phyloP scores from a whole-genome alignment of 306 rosid genomes.

The Luffa acutangula region DNA sequence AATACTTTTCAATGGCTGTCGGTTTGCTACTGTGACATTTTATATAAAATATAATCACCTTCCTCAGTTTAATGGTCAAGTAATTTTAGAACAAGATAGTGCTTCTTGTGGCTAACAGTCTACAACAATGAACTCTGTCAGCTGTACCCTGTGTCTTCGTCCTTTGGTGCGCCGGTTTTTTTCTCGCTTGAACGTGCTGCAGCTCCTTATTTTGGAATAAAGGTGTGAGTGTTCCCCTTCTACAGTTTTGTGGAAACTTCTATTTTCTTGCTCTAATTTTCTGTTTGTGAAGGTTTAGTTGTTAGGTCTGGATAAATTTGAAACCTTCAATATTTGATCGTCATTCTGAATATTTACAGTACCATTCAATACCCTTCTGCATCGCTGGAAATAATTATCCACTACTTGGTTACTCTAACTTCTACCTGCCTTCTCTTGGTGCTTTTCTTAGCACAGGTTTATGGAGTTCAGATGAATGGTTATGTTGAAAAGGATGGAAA shows the following conservation, averaged over 20 bases:
- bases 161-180: slow-evolving; percentile 41
- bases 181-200: slow-evolving; percentile 95
- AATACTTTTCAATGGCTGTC: neutral
- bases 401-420: neutral
- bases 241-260: neutral
- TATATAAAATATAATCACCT: neutral
- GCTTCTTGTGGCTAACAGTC: slow-evolving; percentile 1
- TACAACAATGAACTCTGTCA: slow-evolving; percentile 17
- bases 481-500: slow-evolving; percentile 62
- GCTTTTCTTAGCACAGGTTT: slow-evolving; percentile 49
- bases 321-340: neutral
- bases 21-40: neutral
- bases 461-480: slow-evolving; percentile 78
- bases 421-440: slow-evolving; percentile 4
- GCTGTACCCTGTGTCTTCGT: slow-evolving; percentile 74
- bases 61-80: neutral
- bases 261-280: neutral
- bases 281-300: neutral
- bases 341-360: neutral
- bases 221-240: slow-evolving; percentile 29
- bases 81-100: neutral
- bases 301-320: neutral
- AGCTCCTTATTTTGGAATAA: slow-evolving; percentile 88
- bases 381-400: slow-evolving; percentile 15
- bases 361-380: neutral